phyloP scores from a whole-genome alignment of 345 rosid genomes.

The Triadica sebifera region DNA sequence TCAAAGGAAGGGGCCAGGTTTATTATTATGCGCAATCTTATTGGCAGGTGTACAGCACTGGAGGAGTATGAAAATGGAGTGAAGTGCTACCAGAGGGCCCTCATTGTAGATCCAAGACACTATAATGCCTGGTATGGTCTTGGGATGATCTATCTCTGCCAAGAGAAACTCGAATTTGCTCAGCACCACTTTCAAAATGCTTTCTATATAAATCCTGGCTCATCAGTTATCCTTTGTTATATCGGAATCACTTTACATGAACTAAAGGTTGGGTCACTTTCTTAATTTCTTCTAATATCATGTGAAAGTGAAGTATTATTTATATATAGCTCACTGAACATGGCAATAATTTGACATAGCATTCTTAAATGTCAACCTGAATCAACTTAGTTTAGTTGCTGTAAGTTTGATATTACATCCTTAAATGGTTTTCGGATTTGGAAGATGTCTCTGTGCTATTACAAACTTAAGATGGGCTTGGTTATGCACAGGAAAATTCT shows the following conservation, averaged over 20 bases:
- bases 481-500: not conserved
- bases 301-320: too few species aligned
- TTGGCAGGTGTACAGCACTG: constrained; percentile 65
- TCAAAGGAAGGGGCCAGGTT: not conserved
- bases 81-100: constrained; percentile 84
- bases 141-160: constrained; percentile 90
- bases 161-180: constrained; percentile 86
- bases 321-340: too few species aligned
- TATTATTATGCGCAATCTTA: not conserved
- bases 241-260: constrained; percentile 88
- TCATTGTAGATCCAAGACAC: constrained; percentile 81
- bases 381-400: too few species aligned
- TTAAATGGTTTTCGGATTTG: too few species aligned
- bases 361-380: too few species aligned
- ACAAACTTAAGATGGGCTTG: not conserved
- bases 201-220: constrained; percentile 68
- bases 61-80: constrained; percentile 94
- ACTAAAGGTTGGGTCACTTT: too few species aligned
- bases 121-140: constrained; percentile 96
- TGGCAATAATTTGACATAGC: too few species aligned
- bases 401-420: too few species aligned
- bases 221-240: constrained; percentile 92
- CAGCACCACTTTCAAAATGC: constrained; percentile 95
- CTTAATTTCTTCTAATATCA: too few species aligned
- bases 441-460: not conserved